Evolutionary conservation across 1,139 yeast species (phyloP).

Genomic region (Pichia sp.): DNA sequence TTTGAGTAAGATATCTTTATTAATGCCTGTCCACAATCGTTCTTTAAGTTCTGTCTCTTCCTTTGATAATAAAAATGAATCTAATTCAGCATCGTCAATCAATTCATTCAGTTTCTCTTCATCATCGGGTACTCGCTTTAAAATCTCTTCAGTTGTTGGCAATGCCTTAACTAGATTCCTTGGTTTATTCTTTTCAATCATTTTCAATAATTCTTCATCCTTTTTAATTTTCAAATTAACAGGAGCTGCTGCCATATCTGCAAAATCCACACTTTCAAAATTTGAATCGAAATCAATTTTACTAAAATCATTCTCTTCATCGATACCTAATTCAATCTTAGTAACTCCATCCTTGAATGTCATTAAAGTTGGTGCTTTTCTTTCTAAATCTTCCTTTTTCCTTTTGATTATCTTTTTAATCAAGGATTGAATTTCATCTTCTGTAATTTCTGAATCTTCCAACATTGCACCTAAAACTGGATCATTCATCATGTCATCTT

Average conservation of each 20-base stretch:
- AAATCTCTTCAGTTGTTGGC: constrained; percentile 50
- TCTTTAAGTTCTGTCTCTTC: constrained; percentile 68
- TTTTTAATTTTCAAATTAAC: constrained; percentile 2
- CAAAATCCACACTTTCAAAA: constrained; percentile 2
- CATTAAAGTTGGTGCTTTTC: constrained; percentile 22
- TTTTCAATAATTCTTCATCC: constrained; percentile 16
- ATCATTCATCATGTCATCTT: constrained; percentile 31
- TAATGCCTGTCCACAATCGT: constrained; percentile 79
- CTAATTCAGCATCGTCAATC: constrained; percentile 76
- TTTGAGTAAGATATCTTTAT: constrained; percentile 76
- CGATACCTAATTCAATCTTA: constrained; percentile 13
- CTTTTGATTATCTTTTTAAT: constrained; percentile 37
- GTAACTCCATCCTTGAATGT: constrained; percentile 13
- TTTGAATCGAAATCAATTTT: constrained; percentile 2
- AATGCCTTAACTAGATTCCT: constrained; percentile 40
- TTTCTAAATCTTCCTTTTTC: constrained; percentile 29
- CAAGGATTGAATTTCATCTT: constrained; percentile 38
- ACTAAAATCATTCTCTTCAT: constrained; percentile 19
- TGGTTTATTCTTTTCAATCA: constrained; percentile 41
- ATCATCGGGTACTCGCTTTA: constrained; percentile 50
- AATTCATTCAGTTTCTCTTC: constrained; percentile 55
- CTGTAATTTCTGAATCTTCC: constrained; percentile 37
- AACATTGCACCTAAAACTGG: constrained; percentile 36
- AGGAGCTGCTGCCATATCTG: constrained; percentile 8
- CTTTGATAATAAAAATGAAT: constrained; percentile 48